phyloP scores from a whole-genome alignment of 768 basidiomycete genomes.

The Albatrellus ellisii region DNA sequence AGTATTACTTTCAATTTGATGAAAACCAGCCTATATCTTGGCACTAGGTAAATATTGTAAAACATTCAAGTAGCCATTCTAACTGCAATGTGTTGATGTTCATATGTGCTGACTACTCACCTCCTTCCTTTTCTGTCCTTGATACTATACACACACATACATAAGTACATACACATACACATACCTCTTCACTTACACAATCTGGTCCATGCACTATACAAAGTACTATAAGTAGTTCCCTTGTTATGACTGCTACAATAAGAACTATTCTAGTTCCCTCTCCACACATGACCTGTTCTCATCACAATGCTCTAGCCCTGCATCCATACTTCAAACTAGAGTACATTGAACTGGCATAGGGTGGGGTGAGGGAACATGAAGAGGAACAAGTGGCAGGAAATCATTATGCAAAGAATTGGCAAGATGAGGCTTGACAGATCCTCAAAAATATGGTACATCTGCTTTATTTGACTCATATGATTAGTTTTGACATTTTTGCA shows the following conservation, averaged over 20 bases:
- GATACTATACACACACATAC: too few relatives aligned
- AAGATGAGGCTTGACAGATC: constrained; percentile 9
- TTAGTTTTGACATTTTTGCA: background rate
- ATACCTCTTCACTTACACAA: too few relatives aligned
- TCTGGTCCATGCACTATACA: too few relatives aligned
- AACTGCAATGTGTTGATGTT: too few relatives aligned
- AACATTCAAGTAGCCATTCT: background rate
- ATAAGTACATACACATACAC: too few relatives aligned
- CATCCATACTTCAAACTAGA: constrained; percentile 22
- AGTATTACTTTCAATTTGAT: constrained; percentile 15
- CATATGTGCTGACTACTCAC: too few relatives aligned
- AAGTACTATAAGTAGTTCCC: too few relatives aligned
- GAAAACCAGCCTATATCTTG: constrained; percentile 13
- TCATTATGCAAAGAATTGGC: constrained; percentile 10
- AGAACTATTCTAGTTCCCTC: too few relatives aligned
- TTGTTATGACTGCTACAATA: too few relatives aligned
- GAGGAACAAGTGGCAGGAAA: constrained; percentile 6
- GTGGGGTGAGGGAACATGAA: too few relatives aligned
- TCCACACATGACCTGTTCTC: too few relatives aligned
- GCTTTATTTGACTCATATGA: background rate
- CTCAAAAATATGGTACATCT: constrained; percentile 5
- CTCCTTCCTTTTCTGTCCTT: constrained; percentile 21
- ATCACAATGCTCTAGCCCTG: too few relatives aligned
- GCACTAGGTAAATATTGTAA: constrained; percentile 16
- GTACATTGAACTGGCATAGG: constrained; percentile 18